Evolutionary conservation across 2,329 filamentous ascomycete species (phyloP), one percentile per base, ranked within the genome.

Genomic region (Cladophialophora yegresii): DNA sequence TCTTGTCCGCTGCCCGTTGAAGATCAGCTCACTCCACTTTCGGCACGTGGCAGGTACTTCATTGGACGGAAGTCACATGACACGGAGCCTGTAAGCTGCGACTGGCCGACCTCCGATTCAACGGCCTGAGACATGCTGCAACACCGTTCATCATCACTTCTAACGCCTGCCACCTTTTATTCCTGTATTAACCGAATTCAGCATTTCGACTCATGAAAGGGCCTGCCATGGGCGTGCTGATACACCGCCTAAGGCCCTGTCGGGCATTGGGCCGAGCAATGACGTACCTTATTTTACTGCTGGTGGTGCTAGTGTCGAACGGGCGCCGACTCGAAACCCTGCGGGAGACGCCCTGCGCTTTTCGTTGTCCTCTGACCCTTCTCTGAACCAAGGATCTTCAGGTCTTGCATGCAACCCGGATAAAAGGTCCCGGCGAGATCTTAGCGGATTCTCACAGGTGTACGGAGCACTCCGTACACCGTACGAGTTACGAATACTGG

Each of bases 41-140:
- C 33, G 32, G 47, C 64, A 66, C 64, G 58, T 66, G 64, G 9
- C 5, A 4, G 4, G 1, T 9, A 8, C 4, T 5, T 51, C 40
- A 68, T 68, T 68, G 53, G 66, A 2, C n/a, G 4, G 4, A 33
- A 4, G 23, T 66, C 64, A 61, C 65, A 45, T 66, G 64, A 50
- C 64, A 36, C 66, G 66, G 66, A 64, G 53, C n/a, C 51, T 50
- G 43, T 55, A 58, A 30, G 36, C 16, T 40, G 45, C 58, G 64
- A 68, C 59, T 26, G 54, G 43, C 66, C 66, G 66, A 63, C 54
- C 61, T 51, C 64, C 58, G 63, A 57, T 54, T 26, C 40, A 51
- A 43, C 23, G 26, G 62, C 49, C 57, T 54, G 58, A 61, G 58
- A 61, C 58, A 61, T 50, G 45, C n/a, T 43, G 47, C 57, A 58